These are phyloP conservation scores for Trametes elegans DNA, from an alignment of 768 basidiomycete genomes.

Conservation along the genomic window DNA sequence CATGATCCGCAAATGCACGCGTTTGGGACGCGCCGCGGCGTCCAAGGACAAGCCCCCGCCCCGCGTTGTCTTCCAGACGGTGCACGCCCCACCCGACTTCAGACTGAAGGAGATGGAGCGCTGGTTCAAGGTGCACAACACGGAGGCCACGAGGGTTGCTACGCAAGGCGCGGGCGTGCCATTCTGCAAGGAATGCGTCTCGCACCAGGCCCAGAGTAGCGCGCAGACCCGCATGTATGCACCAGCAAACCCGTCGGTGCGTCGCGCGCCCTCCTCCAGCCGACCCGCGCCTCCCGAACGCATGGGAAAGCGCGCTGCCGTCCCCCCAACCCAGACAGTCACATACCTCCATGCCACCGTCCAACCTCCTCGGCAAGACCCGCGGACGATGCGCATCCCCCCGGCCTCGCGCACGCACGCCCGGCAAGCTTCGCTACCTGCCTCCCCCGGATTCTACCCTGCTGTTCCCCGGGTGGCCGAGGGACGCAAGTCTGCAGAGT, in stretches of 20 bases:
- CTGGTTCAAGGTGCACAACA: slow-evolving; percentile 58
- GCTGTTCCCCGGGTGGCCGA: neutral
- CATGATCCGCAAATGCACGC: slow-evolving; percentile 78
- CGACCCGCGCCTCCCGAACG: slow-evolving; percentile 15
- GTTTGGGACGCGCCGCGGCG: slow-evolving; percentile 49
- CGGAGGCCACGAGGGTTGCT: slow-evolving; percentile 15
- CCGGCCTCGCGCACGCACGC: slow-evolving; percentile 14
- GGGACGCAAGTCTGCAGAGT: slow-evolving; percentile 14
- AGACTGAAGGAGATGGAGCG: slow-evolving; percentile 77
- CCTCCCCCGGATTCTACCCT: slow-evolving; percentile 5
- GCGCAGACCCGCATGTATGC: slow-evolving; percentile 9
- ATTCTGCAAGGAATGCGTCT: slow-evolving; percentile 22
- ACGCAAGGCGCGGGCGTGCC: slow-evolving; percentile 1
- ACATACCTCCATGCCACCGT: slow-evolving; percentile 12
- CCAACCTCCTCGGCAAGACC: slow-evolving; percentile 5
- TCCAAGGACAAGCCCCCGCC: slow-evolving; percentile 38
- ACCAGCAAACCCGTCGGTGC: slow-evolving; percentile 2
- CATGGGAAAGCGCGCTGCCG: slow-evolving; percentile 15
- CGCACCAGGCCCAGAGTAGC: slow-evolving; percentile 12
- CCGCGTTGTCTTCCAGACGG: slow-evolving; percentile 55
- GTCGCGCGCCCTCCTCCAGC: too few relatives aligned
- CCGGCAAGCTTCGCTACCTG: slow-evolving; percentile 12
- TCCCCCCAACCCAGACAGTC: slow-evolving; percentile 15
- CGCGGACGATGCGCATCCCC: slow-evolving; percentile 12
- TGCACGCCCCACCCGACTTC: slow-evolving; percentile 70